Percentiles rank a stretch among this genome's conserved stretches.
These are phyloP conservation scores for Zychaea mexicana DNA, from an alignment of 371 early-diverging fungal species.

Conservation along the genomic window DNA sequence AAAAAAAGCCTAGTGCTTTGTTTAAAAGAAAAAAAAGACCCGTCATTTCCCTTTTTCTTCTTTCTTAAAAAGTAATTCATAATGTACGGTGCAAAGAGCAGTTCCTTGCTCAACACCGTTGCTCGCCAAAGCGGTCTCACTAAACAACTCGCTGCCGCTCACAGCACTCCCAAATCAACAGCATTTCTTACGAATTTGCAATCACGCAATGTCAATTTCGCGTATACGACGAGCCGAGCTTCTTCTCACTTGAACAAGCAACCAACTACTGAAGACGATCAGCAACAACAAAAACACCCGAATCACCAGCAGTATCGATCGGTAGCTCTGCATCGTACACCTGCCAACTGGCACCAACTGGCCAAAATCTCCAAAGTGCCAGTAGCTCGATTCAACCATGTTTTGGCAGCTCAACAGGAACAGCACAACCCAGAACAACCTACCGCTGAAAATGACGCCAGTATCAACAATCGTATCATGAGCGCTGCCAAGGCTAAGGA, in stretches of 20 bases:
- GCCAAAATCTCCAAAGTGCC: constrained; percentile 11
- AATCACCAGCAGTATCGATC: constrained; percentile 13
- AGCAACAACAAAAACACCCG: too few relatives aligned
- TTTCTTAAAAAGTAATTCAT: constrained; percentile 12
- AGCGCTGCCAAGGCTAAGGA: constrained; percentile 28
- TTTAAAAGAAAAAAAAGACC: constrained; percentile 2
- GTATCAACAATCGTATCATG: constrained; percentile 32
- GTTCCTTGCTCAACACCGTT: constrained; percentile 42
- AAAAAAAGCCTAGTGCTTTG: neutral
- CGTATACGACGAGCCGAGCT: constrained; percentile 43
- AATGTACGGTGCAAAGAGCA: constrained; percentile 55
- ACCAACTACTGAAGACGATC: constrained; percentile 13
- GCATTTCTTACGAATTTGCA: constrained; percentile 40
- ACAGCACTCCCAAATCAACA: constrained; percentile 36
- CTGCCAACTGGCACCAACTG: constrained; percentile 6
- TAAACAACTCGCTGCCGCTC: constrained; percentile 38
- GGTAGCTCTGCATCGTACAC: neutral
- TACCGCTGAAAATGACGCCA: neutral
- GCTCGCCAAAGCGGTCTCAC: constrained; percentile 46
- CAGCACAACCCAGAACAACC: neutral
- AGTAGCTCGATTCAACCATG: constrained; percentile 17
- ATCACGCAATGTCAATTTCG: constrained; percentile 45
- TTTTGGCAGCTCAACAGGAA: neutral
- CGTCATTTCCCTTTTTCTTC: neutral
- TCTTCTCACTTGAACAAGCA: constrained; percentile 28